These are phyloP conservation scores for Boletellus sp. DNA, from an alignment of 768 basidiomycete species.

Conservation along the genomic window DNA sequence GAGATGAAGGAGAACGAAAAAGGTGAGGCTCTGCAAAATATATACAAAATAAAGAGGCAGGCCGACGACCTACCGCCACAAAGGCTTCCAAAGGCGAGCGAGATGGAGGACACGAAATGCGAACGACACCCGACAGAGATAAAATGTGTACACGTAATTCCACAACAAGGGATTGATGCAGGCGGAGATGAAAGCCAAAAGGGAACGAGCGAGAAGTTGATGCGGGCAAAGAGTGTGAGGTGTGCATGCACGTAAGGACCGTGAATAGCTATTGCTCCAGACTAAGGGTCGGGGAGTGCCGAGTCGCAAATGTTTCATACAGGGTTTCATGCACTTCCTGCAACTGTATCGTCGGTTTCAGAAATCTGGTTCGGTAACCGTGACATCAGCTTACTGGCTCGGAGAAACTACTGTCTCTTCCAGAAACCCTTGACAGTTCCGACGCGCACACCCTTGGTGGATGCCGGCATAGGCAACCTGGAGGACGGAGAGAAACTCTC, in stretches of 20 bases:
- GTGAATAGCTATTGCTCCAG: slow-evolving; percentile 2
- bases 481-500: slow-evolving; percentile 5
- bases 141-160: slow-evolving; percentile 33
- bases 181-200: slow-evolving; percentile 17
- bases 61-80: neutral
- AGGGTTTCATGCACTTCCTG: slow-evolving; percentile 2
- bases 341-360: neutral
- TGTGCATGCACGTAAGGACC: slow-evolving; percentile 15
- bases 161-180: slow-evolving; percentile 27
- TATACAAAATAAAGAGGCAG: slow-evolving; percentile 22
- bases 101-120: slow-evolving; percentile 8
- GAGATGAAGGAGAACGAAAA: neutral
- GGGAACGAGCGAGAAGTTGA: slow-evolving; percentile 6
- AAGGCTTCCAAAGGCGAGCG: slow-evolving; percentile 1
- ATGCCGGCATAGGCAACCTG: slow-evolving; percentile 25
- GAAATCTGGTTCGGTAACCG: neutral
- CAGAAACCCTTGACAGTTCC: slow-evolving; percentile 32
- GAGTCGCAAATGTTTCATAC: slow-evolving; percentile 4
- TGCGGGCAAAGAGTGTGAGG: slow-evolving; percentile 12
- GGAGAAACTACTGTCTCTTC: slow-evolving; percentile 20
- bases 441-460: slow-evolving; percentile 18
- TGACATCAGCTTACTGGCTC: slow-evolving; percentile 6
- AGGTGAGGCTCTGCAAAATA: slow-evolving; percentile 5
- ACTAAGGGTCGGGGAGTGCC: neutral
- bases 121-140: slow-evolving; percentile 12